A percentile compares a stretch with the other conserved stretches of the same genome.
phyloP scores from a whole-genome alignment of 2,329 filamentous ascomycete genomes.

The Fusarium duplospermum region DNA sequence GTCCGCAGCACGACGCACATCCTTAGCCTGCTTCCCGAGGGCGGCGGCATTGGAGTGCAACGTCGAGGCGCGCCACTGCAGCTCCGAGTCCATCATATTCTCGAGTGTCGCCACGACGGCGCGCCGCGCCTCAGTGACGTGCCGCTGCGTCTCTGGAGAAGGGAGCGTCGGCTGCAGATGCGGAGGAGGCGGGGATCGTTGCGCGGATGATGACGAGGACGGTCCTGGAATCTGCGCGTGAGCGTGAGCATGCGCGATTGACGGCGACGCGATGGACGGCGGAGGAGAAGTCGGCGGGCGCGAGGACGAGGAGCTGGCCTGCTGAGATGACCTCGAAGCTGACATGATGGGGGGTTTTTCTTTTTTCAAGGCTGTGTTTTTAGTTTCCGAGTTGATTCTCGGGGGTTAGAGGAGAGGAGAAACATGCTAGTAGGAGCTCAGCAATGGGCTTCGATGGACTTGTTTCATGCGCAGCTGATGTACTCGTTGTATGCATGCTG shows the following conservation, averaged over 20 bases:
- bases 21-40: conserved; percentile 75
- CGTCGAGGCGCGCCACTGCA: conserved; percentile 74
- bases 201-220: not conserved
- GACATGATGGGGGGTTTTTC: conserved; percentile 16
- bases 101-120: conserved; percentile 73
- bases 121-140: conserved; percentile 67
- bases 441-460: conserved; percentile 1
- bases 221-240: conserved; percentile 22
- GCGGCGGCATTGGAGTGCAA: conserved; percentile 76
- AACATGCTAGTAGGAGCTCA: not conserved
- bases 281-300: conserved; percentile 42
- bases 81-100: conserved; percentile 75
- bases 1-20: conserved; percentile 70
- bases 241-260: conserved; percentile 36
- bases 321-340: conserved; percentile 16
- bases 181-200: conserved; percentile 29
- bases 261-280: conserved; percentile 39
- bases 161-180: conserved; percentile 53
- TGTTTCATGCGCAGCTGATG: conserved; percentile 17
- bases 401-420: not conserved
- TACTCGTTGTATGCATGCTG: conserved; percentile 20
- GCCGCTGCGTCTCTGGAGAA: conserved; percentile 56
- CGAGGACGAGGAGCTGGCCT: conserved; percentile 28
- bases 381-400: not conserved
- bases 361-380: not conserved